Evolutionary conservation across 345 rosid genomes (phyloP).

Genomic region (Clausena lansium): DNA sequence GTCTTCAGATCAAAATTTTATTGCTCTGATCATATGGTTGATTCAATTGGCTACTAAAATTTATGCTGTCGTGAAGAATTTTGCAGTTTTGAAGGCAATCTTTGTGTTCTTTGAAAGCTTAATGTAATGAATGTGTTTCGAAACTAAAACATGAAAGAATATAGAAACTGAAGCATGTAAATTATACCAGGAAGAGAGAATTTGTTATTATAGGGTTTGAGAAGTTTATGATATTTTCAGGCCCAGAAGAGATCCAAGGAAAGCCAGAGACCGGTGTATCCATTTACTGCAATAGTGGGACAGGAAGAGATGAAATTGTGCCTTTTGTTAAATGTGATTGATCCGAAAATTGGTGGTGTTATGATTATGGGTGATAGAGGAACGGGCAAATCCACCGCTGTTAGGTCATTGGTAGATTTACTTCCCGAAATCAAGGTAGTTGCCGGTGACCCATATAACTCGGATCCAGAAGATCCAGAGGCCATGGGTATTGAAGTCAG

Average conservation of each 20-base stretch:
- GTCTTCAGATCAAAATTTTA: background rate
- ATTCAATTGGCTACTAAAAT: background rate
- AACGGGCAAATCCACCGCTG: conserved; percentile 87
- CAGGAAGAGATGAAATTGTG: conserved; percentile 98
- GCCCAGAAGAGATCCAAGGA: conserved; percentile 59
- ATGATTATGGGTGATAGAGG: conserved; percentile 99
- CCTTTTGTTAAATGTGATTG: conserved; percentile 85
- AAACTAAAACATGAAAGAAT: background rate
- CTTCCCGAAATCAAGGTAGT: conserved; percentile 87
- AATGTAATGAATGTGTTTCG: background rate
- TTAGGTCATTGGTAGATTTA: conserved; percentile 86
- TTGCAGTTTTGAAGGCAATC: background rate
- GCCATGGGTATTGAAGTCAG: conserved; percentile 90
- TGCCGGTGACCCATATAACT: conserved; percentile 85
- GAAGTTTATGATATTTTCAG: conserved; percentile 31
- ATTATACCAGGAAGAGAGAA: conserved; percentile 6
- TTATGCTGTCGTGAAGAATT: background rate
- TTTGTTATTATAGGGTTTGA: conserved; percentile 10
- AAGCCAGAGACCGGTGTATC: conserved; percentile 83
- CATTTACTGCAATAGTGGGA: conserved; percentile 93
- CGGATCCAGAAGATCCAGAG: conserved; percentile 90
- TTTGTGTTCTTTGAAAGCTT: background rate
- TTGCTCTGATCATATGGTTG: background rate
- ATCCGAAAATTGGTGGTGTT: conserved; percentile 95
- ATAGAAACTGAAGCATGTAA: background rate